Percentiles rank a stretch among this genome's conserved stretches.
These are phyloP conservation scores for Sporothrix dimorphospora DNA, from an alignment of 2,329 filamentous ascomycete species.

Conservation along the genomic window DNA sequence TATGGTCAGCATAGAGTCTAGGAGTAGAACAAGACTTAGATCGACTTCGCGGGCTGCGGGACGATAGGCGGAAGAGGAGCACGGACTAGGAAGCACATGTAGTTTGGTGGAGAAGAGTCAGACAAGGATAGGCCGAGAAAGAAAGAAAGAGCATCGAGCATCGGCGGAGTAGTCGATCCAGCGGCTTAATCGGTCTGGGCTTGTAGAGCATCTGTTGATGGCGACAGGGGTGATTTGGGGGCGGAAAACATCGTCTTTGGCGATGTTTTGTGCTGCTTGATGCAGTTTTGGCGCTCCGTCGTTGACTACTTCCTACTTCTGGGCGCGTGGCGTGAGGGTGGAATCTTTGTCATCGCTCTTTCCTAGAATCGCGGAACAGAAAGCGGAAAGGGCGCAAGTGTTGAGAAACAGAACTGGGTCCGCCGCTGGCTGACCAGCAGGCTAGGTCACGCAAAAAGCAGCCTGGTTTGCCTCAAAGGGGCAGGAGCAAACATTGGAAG, in stretches of 20 bases:
- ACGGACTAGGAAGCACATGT: not conserved
- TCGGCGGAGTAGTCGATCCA: not conserved
- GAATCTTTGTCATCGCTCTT: not conserved
- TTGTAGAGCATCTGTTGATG: not conserved
- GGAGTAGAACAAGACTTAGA: not conserved
- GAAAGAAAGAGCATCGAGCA: not conserved
- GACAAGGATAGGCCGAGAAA: not conserved
- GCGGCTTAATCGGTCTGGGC: not conserved
- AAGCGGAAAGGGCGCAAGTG: not conserved
- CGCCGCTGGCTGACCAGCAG: not conserved
- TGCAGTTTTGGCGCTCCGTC: not conserved
- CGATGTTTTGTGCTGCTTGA: not conserved
- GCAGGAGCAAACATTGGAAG: not conserved
- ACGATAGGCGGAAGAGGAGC: constrained; percentile 5
- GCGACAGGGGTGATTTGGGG: not conserved
- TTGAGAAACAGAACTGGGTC: not conserved
- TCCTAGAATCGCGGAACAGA: not conserved
- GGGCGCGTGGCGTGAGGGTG: not conserved
- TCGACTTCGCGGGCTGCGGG: not conserved
- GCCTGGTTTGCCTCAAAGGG: not conserved
- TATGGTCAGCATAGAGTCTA: not conserved
- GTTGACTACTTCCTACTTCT: not conserved
- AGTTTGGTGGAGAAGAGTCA: not conserved
- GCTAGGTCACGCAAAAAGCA: not conserved
- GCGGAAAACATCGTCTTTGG: not conserved